Percentiles rank a stretch among this genome's conserved stretches.
phyloP scores from a whole-genome alignment of 148 eudicot genomes.

The Dianthus caryophyllus region DNA sequence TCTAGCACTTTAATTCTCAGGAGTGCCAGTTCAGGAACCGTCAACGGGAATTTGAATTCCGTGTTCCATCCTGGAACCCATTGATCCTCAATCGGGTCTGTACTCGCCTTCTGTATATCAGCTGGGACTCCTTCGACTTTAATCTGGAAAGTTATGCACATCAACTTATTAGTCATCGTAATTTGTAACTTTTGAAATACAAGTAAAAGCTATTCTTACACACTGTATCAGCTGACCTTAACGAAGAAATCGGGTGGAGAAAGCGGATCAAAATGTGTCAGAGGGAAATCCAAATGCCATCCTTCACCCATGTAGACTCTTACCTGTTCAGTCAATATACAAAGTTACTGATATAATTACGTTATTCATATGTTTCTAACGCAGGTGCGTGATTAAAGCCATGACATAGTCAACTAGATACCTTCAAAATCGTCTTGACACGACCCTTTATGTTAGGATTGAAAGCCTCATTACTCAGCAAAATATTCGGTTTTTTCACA shows the following conservation, averaged over 20 bases:
- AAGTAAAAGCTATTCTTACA: neutral
- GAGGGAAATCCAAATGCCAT: slow-evolving; percentile 54
- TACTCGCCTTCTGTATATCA: slow-evolving; percentile 38
- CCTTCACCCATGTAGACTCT: slow-evolving; percentile 64
- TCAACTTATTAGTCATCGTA: neutral
- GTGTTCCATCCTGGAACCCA: slow-evolving; percentile 63
- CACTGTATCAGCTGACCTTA: slow-evolving; percentile 34
- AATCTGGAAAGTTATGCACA: slow-evolving; percentile 33
- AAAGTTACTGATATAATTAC: neutral
- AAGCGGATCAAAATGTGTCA: slow-evolving; percentile 42
- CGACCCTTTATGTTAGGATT: slow-evolving; percentile 26
- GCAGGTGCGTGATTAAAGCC: neutral
- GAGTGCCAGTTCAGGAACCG: slow-evolving; percentile 54
- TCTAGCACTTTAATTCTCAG: slow-evolving; percentile 49
- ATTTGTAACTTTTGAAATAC: neutral
- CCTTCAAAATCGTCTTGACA: slow-evolving; percentile 47
- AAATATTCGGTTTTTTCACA: slow-evolving; percentile 55
- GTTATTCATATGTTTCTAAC: neutral
- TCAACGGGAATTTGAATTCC: slow-evolving; percentile 49
- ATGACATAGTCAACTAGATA: slow-evolving; percentile 13
- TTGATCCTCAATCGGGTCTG: slow-evolving; percentile 41
- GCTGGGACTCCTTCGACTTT: slow-evolving; percentile 53
- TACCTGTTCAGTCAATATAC: slow-evolving; percentile 29
- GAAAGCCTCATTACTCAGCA: slow-evolving; percentile 31
- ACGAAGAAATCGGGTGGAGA: slow-evolving; percentile 79